These are phyloP conservation scores for Miscanthus lutarioriparius DNA, from an alignment of 176 grass and related monocot species.

Conservation along the genomic window DNA sequence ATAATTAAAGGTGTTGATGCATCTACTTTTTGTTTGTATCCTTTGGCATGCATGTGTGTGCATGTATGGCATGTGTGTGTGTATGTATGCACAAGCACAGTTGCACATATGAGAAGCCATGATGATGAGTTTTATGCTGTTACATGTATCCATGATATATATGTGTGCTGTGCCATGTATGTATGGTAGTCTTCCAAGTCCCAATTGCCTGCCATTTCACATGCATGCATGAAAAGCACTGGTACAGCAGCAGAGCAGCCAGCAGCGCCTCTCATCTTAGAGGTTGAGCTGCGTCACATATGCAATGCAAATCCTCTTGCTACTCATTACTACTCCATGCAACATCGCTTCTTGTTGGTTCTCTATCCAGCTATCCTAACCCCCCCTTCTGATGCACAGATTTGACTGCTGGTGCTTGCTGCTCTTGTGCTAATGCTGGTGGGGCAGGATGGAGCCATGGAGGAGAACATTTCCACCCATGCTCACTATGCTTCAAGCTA, in stretches of 20 bases:
- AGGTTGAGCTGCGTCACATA: background rate
- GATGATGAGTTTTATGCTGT: background rate
- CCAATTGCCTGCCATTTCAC: conserved; percentile 41
- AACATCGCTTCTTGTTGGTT: background rate
- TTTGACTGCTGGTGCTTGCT: background rate
- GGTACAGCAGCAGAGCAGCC: background rate
- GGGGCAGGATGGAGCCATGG: background rate
- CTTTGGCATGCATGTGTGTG: no score
- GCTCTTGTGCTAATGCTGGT: background rate
- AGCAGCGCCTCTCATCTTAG: background rate
- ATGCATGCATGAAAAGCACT: conserved; percentile 14
- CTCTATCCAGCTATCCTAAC: background rate
- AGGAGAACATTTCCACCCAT: background rate
- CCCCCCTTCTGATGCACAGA: no score
- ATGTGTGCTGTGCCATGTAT: background rate
- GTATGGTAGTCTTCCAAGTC: background rate
- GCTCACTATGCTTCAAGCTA: background rate
- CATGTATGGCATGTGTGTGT: no score
- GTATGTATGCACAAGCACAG: no score
- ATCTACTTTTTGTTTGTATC: no score
- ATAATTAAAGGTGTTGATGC: background rate
- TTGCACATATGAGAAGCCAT: background rate
- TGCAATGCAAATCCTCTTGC: conserved; percentile 17
- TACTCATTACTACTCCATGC: background rate
- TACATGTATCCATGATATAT: conserved; percentile 10